Conservation (phyloP, 75 land plant genomes). For the Selaginella tamariscina region DNA sequence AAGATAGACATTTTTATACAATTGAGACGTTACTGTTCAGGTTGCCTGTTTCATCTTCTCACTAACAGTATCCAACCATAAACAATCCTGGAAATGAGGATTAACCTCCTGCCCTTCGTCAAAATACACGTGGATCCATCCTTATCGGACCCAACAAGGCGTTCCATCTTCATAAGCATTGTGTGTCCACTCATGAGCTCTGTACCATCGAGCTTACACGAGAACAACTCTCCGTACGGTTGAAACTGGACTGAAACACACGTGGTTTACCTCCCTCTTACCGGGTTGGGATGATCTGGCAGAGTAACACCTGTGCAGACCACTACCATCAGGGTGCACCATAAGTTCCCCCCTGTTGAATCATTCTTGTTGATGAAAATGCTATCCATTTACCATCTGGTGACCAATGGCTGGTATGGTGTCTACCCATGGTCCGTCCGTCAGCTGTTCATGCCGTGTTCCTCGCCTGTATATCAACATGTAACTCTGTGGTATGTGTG, state of each 20-base stretch:
- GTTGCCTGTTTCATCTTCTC: too few species aligned
- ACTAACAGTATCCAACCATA: too few species aligned
- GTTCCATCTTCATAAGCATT: constrained; percentile 55
- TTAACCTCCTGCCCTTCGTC: too few species aligned
- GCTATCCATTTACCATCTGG: constrained; percentile 77
- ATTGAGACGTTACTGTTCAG: too few species aligned
- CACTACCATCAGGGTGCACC: constrained; percentile 54
- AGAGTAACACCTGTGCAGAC: constrained; percentile 23
- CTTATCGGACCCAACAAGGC: constrained; percentile 56
- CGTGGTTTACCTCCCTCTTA: constrained; percentile 47
- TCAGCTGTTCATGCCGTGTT: constrained; percentile 38
- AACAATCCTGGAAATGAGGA: too few species aligned
- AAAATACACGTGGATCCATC: too few species aligned
- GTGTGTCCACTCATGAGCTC: constrained; percentile 47
- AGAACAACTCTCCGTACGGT: constrained; percentile 73
- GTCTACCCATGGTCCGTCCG: constrained; percentile 71
- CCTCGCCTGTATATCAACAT: constrained; percentile 67
- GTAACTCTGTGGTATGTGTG: too few species aligned
- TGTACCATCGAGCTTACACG: constrained; percentile 47
- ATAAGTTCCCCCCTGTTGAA: constrained; percentile 42
- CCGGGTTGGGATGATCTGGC: constrained; percentile 27
- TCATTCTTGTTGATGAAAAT: constrained; percentile 47
- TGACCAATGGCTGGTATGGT: constrained; percentile 82
- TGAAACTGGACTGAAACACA: constrained; percentile 69
- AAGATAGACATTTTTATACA: too few species aligned